These are phyloP conservation scores for Volutella citrinella DNA, from an alignment of 2,329 filamentous ascomycete genomes.

Conservation along the genomic window DNA sequence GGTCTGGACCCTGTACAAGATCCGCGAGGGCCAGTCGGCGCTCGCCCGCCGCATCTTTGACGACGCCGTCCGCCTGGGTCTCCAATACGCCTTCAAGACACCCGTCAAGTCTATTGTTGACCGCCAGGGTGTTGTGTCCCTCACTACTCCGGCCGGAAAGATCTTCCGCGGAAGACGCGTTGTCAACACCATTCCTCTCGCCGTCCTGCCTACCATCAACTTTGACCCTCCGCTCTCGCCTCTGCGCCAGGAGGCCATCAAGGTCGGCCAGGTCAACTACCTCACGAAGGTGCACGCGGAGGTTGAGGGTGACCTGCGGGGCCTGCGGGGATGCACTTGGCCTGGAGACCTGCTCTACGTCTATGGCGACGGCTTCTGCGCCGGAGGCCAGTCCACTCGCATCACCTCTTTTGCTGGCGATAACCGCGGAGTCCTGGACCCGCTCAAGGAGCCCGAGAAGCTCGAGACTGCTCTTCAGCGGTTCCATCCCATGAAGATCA, in stretches of 20 bases:
- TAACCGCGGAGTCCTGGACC: constrained; percentile 4
- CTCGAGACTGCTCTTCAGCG: constrained; percentile 7
- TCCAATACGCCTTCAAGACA: constrained; percentile 8
- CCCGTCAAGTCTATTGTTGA: constrained; percentile 10
- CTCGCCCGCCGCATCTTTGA: constrained; percentile 10
- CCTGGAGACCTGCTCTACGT: constrained; percentile 9
- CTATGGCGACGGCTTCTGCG: constrained; percentile 13
- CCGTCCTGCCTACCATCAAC: constrained; percentile 10
- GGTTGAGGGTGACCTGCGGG: constrained; percentile 15
- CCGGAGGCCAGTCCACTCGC: constrained; percentile 4
- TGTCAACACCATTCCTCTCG: constrained; percentile 25
- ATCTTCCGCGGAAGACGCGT: constrained; percentile 17
- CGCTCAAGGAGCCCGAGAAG: constrained; percentile 6
- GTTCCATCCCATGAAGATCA: constrained; percentile 12
- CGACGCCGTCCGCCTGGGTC: constrained; percentile 7
- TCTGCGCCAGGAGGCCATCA: constrained; percentile 15
- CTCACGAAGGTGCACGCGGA: constrained; percentile 17
- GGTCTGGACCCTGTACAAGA: constrained; percentile 10
- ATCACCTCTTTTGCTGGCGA: constrained; percentile 11
- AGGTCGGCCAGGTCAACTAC: constrained; percentile 14
- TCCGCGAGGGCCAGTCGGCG: constrained; percentile 7
- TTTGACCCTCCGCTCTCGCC: constrained; percentile 18
- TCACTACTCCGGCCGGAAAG: neutral
- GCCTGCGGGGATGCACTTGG: constrained; percentile 8
- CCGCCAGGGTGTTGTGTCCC: constrained; percentile 1